Conservation (phyloP, 768 basidiomycete species). For the Kwoniella sp. region DNA sequence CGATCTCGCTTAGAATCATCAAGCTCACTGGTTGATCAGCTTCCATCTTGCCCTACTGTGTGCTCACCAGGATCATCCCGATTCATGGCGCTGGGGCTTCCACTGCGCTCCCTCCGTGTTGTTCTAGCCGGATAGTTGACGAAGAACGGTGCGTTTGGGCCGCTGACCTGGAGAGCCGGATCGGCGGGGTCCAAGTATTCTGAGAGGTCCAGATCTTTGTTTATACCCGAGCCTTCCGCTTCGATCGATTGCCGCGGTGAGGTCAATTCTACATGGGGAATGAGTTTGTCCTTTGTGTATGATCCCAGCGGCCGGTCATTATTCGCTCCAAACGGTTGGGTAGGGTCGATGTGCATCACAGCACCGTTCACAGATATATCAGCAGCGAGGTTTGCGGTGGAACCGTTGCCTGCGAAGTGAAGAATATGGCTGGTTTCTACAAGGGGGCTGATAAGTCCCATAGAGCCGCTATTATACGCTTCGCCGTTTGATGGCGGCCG, state of each 20-base stretch:
- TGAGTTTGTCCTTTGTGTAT: background rate
- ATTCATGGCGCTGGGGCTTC: background rate
- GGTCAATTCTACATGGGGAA: background rate
- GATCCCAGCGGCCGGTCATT: background rate
- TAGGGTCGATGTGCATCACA: background rate
- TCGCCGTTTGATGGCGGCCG: background rate
- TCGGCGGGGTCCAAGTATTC: conserved; percentile 35
- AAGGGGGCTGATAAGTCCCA: background rate
- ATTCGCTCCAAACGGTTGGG: background rate
- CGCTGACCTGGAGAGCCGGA: conserved; percentile 13
- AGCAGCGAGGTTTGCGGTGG: background rate
- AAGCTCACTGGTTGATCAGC: conserved; percentile 28
- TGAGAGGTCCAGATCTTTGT: conserved; percentile 29
- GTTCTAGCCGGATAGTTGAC: conserved; percentile 13
- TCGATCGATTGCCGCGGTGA: conserved; percentile 5
- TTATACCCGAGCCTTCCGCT: conserved; percentile 5
- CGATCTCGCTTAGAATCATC: conserved; percentile 24
- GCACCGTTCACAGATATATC: background rate
- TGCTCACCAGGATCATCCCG: conserved; percentile 29
- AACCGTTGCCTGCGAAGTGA: background rate
- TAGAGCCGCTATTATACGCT: background rate
- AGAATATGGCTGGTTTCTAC: background rate
- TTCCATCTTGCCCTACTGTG: background rate
- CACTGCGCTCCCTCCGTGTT: background rate
- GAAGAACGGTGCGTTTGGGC: conserved; percentile 25